Conservation (phyloP, 176 grass and related monocot genomes). For the Leersia perrieri region DNA sequence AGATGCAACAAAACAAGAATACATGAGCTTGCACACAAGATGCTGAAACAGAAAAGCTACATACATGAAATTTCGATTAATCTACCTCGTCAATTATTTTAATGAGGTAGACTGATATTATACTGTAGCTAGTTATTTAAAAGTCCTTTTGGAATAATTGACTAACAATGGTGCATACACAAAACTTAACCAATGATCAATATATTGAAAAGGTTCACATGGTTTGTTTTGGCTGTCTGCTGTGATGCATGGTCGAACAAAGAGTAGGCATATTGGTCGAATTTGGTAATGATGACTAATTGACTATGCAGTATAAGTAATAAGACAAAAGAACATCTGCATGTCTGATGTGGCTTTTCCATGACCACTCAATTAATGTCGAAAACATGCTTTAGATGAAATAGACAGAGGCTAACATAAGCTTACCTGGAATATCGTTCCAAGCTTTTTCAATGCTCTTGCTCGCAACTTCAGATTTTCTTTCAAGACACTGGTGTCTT, state of each 20-base stretch:
- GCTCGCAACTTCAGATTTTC: slow-evolving; percentile 76
- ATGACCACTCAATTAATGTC: background rate
- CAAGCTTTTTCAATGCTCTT: slow-evolving; percentile 84
- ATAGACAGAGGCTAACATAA: background rate
- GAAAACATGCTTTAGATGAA: slow-evolving; percentile 8
- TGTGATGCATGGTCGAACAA: background rate
- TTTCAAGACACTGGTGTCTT: slow-evolving; percentile 69
- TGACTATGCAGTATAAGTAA: background rate
- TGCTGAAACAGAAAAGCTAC: background rate
- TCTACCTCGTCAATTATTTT: background rate
- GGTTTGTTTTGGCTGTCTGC: background rate
- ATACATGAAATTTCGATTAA: background rate
- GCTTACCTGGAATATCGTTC: slow-evolving; percentile 90
- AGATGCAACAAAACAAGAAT: background rate
- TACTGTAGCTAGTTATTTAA: background rate
- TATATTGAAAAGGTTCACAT: background rate
- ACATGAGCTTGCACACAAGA: background rate
- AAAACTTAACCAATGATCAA: background rate
- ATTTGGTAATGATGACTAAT: background rate
- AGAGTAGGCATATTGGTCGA: background rate
- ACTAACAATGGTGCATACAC: background rate
- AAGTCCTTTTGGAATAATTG: background rate
- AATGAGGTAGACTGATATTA: background rate
- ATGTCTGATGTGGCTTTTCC: background rate
- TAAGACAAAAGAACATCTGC: background rate